These are phyloP conservation scores for Cephalotrichum gorgonifer DNA, from an alignment of 2,329 filamentous ascomycete genomes.

Conservation along the genomic window DNA sequence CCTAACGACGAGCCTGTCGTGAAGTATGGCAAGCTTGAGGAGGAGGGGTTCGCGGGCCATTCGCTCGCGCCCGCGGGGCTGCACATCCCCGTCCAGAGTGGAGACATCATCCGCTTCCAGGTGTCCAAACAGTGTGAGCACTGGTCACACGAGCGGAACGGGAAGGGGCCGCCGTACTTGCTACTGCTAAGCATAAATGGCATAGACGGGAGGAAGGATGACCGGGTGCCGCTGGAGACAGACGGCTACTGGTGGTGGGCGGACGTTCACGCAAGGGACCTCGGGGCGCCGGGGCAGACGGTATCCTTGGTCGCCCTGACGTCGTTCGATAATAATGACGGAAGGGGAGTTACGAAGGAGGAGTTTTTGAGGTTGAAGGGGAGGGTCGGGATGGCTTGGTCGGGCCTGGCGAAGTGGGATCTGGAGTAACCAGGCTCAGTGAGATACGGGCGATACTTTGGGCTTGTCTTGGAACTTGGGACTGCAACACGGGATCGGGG, in stretches of 20 bases:
- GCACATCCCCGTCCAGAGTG: constrained; percentile 46
- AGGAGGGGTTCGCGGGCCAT: constrained; percentile 42
- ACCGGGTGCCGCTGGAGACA: constrained; percentile 62
- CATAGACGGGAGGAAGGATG: constrained; percentile 54
- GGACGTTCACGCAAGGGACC: constrained; percentile 56
- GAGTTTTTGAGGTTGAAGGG: constrained; percentile 32
- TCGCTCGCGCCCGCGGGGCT: constrained; percentile 45
- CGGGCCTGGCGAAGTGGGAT: constrained; percentile 36
- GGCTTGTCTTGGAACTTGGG: neutral
- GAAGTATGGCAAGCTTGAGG: constrained; percentile 31
- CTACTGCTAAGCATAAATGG: constrained; percentile 61
- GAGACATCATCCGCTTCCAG: constrained; percentile 60
- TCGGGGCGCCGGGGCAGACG: constrained; percentile 61
- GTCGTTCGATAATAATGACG: constrained; percentile 33
- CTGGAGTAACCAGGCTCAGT: constrained; percentile 28
- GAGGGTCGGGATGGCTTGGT: constrained; percentile 31
- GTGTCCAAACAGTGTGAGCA: constrained; percentile 74
- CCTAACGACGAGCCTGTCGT: constrained; percentile 25
- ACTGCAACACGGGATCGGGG: neutral
- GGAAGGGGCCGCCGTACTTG: constrained; percentile 50
- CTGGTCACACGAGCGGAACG: constrained; percentile 64
- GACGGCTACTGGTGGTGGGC: constrained; percentile 74
- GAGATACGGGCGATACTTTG: neutral
- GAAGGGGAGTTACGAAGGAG: constrained; percentile 35
- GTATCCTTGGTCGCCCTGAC: constrained; percentile 54